These are phyloP conservation scores for Phytophthora macrochlamydospora DNA, from an alignment of 352 stramenopile species.

Conservation along the genomic window DNA sequence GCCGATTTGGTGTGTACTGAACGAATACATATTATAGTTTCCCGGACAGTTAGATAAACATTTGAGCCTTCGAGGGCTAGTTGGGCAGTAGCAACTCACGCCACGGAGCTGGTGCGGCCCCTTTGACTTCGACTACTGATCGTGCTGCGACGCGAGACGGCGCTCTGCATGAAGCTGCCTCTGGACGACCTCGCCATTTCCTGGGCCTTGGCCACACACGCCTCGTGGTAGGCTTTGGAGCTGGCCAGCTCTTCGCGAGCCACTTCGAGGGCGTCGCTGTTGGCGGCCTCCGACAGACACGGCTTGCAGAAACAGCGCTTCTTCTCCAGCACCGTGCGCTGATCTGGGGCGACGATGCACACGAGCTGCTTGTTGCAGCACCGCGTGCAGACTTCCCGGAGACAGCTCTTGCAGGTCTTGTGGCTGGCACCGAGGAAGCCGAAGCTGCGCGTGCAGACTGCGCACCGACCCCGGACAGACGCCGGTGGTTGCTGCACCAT, in stretches of 20 bases:
- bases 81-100: not conserved
- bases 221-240: slow-evolving; percentile 1
- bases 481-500: not conserved
- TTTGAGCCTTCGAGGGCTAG: not conserved
- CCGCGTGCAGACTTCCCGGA: slow-evolving; percentile 22
- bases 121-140: slow-evolving; percentile 1
- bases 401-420: slow-evolving; percentile 21
- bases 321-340: slow-evolving; percentile 28
- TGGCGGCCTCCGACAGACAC: slow-evolving; percentile 19
- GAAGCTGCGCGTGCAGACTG: slow-evolving; percentile 4
- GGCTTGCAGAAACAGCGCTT: slow-evolving; percentile 24
- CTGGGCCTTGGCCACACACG: slow-evolving; percentile 1
- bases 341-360: slow-evolving; percentile 19
- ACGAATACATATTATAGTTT: not conserved
- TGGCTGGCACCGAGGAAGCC: slow-evolving; percentile 11
- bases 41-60: no score
- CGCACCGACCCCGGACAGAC: not conserved
- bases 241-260: slow-evolving; percentile 28
- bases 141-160: not conserved
- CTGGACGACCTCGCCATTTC: not conserved
- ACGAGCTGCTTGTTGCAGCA: slow-evolving; percentile 30
- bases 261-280: slow-evolving; percentile 23
- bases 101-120: not conserved
- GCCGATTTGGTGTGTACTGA: not conserved
- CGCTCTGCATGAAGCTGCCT: slow-evolving; percentile 1